Conservation (phyloP, 2,329 filamentous ascomycete genomes). For the Xylaria sp. region DNA sequence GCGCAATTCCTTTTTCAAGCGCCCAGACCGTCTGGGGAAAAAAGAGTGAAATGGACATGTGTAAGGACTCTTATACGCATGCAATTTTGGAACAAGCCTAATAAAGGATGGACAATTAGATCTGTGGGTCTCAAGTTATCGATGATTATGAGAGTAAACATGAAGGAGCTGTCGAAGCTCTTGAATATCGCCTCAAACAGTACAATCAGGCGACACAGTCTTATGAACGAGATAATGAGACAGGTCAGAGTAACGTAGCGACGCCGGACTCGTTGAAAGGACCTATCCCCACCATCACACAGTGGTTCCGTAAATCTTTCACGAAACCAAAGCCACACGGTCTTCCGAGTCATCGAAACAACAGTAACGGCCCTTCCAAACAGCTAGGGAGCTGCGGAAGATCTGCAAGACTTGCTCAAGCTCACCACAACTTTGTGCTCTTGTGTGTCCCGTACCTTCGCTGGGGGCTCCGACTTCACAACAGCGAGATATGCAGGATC, state of each 20-base stretch:
- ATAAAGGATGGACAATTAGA: not conserved
- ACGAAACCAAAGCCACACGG: not conserved
- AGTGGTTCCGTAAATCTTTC: not conserved
- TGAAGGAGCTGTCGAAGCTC: not conserved
- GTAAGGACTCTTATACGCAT: not conserved
- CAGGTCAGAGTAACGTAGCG: not conserved
- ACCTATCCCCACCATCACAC: not conserved
- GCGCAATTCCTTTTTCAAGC: not conserved
- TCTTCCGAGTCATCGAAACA: constrained; percentile 1
- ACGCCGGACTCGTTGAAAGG: not conserved
- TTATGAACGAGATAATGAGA: not conserved
- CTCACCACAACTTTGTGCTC: constrained; percentile 12
- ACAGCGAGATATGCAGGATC: constrained; percentile 14
- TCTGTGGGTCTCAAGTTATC: constrained; percentile 1
- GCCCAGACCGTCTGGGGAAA: not conserved
- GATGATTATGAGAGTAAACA: constrained; percentile 4
- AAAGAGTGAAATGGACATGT: constrained; percentile 10
- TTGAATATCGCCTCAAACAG: not conserved
- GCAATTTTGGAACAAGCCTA: not conserved
- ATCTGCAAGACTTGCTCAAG: not conserved
- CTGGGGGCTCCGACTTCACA: constrained; percentile 19
- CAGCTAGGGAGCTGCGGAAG: constrained; percentile 3
- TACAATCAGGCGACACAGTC: constrained; percentile 1
- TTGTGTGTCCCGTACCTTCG: constrained; percentile 20
- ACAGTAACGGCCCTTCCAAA: not conserved